Evolutionary conservation across 768 basidiomycete genomes (phyloP), one percentile per base, ranked within the genome.

Genomic region (Leccinum pellstonianum): DNA sequence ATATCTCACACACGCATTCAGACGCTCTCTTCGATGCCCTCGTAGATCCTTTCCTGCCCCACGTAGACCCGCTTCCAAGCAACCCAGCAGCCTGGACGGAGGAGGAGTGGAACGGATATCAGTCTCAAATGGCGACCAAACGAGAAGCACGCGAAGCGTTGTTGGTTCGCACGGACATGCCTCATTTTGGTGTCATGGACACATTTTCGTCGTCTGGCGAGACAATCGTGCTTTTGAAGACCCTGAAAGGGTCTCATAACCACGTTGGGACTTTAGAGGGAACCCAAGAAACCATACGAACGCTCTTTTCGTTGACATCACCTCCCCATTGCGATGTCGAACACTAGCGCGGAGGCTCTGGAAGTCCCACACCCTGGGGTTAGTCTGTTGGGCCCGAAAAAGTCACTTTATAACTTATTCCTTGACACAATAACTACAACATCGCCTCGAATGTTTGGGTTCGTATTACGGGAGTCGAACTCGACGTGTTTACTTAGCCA

Each of bases 1-100:
- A 90, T 23, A 92, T 94, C 51, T 86, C 87, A 0, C 78, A 84
- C 63, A 76, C 80, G 1, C 92, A 95, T 69, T 86, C 92, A 0
- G 77, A 79, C 14, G 73, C 77, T 0, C 81, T 95, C 23, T 92
- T 92, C 73, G 78, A 88, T 29, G 76, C 81, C 0, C 82, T 93
- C 58, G 69, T 91, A 31, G 84, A 86, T 21, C 84, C 84, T 1
- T 75, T 82, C 56, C 78, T 93, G 8, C 88, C 89, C 2, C 67
- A 77, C 3, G 59, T 81, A 1, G 77, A 81, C 49, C 60, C 70
- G 0, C 75, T 79, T 17, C 77, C 67, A 4, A 61, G 41, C 70
- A 65, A 67, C 73, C 61, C 59, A 67, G 64, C 54, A 54, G 55
- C 51, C 54, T 72, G 63, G 69, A 74, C 71, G 2, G 43, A 66